Conservation (phyloP, 805 yeast genomes). For the Komagataella populi region DNA sequence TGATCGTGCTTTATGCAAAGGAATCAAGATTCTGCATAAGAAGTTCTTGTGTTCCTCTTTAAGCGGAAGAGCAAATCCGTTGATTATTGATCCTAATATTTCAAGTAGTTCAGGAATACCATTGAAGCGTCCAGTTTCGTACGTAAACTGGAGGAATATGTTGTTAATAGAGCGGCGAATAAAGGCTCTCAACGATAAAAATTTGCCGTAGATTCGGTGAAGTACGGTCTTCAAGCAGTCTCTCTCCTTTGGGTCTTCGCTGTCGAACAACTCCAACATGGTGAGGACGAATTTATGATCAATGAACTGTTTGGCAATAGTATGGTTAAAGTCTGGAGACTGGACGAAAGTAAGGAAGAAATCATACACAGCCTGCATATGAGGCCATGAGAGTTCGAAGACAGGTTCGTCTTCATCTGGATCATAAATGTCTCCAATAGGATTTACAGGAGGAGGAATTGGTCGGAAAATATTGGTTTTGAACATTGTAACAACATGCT, state of each 20-base stretch:
- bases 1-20: conserved; percentile 84
- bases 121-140: conserved; percentile 91
- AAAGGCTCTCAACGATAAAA: conserved; percentile 76
- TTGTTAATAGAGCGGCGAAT: conserved; percentile 86
- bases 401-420: conserved; percentile 99
- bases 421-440: conserved; percentile 89
- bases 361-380: conserved; percentile 94
- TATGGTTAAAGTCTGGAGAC: conserved; percentile 88
- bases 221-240: conserved; percentile 90
- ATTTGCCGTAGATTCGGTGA: conserved; percentile 93
- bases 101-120: conserved; percentile 93
- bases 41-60: conserved; percentile 95
- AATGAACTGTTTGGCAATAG: conserved; percentile 82
- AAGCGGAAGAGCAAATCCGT: conserved; percentile 94
- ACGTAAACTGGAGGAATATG: conserved; percentile 83
- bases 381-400: conserved; percentile 95
- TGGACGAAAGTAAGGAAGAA: conserved; percentile 87
- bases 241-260: conserved; percentile 93
- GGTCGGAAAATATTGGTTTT: conserved; percentile 83
- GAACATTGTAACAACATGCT: conserved; percentile 82
- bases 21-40: conserved; percentile 72
- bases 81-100: conserved; percentile 89
- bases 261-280: conserved; percentile 80
- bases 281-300: conserved; percentile 81
- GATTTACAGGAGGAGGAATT: conserved; percentile 96